Base-by-base conservation (phyloP, 768 basidiomycete species). In the Leccinum boreale region DNA sequence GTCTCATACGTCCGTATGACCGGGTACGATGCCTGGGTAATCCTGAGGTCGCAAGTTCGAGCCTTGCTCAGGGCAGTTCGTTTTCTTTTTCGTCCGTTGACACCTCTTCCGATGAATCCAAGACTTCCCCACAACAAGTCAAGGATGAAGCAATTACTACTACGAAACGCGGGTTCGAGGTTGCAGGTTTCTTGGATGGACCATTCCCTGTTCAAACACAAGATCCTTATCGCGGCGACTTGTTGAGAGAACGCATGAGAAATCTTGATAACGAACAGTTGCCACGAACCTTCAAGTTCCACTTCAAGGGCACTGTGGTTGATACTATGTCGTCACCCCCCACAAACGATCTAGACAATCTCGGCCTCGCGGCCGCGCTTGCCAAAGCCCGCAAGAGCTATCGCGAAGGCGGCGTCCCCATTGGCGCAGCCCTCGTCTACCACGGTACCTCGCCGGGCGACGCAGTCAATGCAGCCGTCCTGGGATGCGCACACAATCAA, bases 11-110 rank as follows among this genome's bases (percentile, higher is more conserved):
- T 26, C 9, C 51, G 69, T 76, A 63, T 74, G 76, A 76, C 63
- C 62, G 61, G 66, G 62, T 17, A 21, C 2, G 0, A 10, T 0
- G 3, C 59, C 66, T 65, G 62, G 65, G 75, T 39, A 79, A 81
- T 81, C 81, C 78, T 77, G 78, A 82, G 78, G 80, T 80, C 81
- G 78, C 77, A 79, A 80, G 81, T 81, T 82, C 81, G 80, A 82
- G 69, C 76, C 81, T 80, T 78, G 75, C 77, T 79, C 74, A 73
- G 80, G 74, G 79, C 80, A 81, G 4, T 15, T 0, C 1, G 1
- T 44, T 39, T 58, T 63, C 52, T 68, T 56, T 70, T 48, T 48
- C 12, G 4, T 19, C 15, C n/a, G 39, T 8, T 39, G 39, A 39
- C 39, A 19, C 3, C 7, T 36, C 35, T 15, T 15, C 35, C 5